phyloP scores from a whole-genome alignment of 2,329 filamentous ascomycete genomes.

The Ophiostoma novo-ulmi region DNA sequence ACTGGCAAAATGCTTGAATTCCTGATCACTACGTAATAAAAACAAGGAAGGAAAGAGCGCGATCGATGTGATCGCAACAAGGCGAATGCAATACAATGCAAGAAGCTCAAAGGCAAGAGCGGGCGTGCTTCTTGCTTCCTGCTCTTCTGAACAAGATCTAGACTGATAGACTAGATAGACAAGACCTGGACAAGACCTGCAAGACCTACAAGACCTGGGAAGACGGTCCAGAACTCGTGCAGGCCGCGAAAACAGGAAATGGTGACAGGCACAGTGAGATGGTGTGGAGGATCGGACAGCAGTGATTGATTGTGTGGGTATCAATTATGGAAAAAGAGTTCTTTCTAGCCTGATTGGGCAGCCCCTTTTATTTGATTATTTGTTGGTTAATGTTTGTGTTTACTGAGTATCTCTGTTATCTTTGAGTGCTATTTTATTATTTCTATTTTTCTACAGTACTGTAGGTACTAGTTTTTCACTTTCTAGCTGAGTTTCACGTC shows the following conservation, averaged over 20 bases:
- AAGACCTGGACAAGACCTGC: background rate
- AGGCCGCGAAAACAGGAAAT: background rate
- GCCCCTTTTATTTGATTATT: background rate
- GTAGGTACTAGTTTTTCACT: background rate
- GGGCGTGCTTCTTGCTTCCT: background rate
- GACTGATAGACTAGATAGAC: background rate
- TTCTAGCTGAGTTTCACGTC: background rate
- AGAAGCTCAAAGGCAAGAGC: background rate
- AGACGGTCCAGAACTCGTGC: slow-evolving; percentile 7
- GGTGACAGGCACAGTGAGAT: slow-evolving; percentile 1
- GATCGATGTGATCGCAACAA: slow-evolving; percentile 1
- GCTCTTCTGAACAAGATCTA: too few species aligned
- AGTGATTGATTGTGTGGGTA: background rate
- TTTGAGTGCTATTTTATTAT: background rate
- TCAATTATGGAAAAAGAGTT: background rate
- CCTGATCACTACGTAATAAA: background rate
- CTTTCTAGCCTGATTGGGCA: slow-evolving; percentile 7
- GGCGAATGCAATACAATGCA: background rate
- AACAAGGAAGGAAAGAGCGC: slow-evolving; percentile 3
- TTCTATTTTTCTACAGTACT: background rate
- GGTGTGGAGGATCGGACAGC: slow-evolving; percentile 13
- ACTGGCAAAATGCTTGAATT: background rate
- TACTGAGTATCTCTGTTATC: background rate
- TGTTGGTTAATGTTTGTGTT: background rate
- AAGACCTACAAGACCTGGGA: slow-evolving; percentile 8